Conservation (phyloP, 2,329 filamentous ascomycete species). For the Talaromyces amestolkiae region DNA sequence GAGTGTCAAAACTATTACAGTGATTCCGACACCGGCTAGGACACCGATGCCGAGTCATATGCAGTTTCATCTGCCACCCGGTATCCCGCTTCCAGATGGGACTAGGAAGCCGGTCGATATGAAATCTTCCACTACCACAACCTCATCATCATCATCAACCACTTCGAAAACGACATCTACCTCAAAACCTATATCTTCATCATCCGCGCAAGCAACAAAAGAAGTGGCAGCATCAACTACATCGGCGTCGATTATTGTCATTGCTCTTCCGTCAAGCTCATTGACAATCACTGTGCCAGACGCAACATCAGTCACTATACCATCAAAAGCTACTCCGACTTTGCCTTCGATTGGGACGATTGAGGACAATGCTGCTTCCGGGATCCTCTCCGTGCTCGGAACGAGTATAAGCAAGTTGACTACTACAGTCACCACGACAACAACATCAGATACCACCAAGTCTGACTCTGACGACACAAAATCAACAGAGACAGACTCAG, state of each 20-base stretch:
- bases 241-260: slow-evolving; percentile 7
- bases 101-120: slow-evolving; percentile 10
- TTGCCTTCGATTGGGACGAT: background rate
- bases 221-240: background rate
- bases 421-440: background rate
- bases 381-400: background rate
- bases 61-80: background rate
- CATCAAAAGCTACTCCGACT: background rate
- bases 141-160: background rate
- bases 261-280: slow-evolving; percentile 11
- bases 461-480: background rate
- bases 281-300: slow-evolving; percentile 5
- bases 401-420: background rate
- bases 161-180: background rate
- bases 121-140: background rate
- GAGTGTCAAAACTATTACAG: slow-evolving; percentile 11
- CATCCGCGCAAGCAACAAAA: background rate
- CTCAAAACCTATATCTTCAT: background rate
- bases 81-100: background rate
- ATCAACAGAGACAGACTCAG: background rate
- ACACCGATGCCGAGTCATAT: slow-evolving; percentile 4
- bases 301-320: slow-evolving; percentile 9
- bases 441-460: background rate
- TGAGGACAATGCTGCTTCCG: slow-evolving; percentile 2
- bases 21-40: slow-evolving; percentile 6